A percentile compares a stretch with the other conserved stretches of the same genome.
These are phyloP conservation scores for Lentinula novae-zelandiae DNA, from an alignment of 1,284 basidiomycete genomes.

Conservation along the genomic window DNA sequence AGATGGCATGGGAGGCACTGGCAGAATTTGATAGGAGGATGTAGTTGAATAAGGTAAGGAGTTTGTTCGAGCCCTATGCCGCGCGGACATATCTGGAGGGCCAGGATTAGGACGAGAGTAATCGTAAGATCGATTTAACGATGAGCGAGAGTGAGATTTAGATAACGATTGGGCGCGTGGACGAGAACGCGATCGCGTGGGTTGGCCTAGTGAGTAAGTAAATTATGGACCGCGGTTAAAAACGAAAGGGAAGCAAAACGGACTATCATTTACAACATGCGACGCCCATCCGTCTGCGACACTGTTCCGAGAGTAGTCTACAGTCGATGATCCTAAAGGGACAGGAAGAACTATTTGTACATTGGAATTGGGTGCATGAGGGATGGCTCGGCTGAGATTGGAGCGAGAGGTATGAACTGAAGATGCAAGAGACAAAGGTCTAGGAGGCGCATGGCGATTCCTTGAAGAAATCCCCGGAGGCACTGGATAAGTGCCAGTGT, in stretches of 20 bases:
- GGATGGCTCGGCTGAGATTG: slow-evolving; percentile 34
- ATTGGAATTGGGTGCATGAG: slow-evolving; percentile 44
- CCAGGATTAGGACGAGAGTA: background rate
- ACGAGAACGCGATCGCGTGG: background rate
- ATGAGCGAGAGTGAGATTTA: background rate
- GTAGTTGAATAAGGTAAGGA: background rate
- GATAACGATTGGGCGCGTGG: slow-evolving; percentile 1
- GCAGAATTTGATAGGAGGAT: background rate
- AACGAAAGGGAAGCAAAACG: background rate
- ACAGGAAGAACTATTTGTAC: slow-evolving; percentile 58
- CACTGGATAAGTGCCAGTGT: background rate
- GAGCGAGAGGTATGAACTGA: slow-evolving; percentile 3
- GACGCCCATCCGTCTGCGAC: slow-evolving; percentile 8
- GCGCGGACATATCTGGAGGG: background rate
- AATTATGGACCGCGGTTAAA: background rate
- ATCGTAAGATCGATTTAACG: background rate
- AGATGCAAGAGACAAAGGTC: background rate
- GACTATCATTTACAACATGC: background rate
- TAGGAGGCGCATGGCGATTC: background rate
- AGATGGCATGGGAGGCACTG: background rate
- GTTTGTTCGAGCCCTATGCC: background rate
- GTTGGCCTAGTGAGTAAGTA: background rate
- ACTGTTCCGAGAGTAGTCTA: background rate
- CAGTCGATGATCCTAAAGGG: slow-evolving; percentile 39
- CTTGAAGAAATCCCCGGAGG: background rate